phyloP scores from a whole-genome alignment of 345 rosid genomes.

The Erysimum cheiranthoides region DNA sequence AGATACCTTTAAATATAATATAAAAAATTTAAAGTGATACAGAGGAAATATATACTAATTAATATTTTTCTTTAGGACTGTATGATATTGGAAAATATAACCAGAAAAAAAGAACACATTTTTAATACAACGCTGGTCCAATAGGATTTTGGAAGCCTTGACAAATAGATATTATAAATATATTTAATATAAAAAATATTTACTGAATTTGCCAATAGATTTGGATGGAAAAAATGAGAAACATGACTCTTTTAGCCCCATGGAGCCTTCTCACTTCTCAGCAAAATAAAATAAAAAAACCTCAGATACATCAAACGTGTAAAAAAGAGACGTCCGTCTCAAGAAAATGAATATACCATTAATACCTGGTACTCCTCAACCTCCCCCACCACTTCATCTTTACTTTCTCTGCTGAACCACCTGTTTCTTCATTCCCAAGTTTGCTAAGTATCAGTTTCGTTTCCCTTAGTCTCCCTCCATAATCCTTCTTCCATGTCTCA shows the following conservation, averaged over 20 bases:
- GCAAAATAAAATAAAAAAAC: constrained; percentile 6
- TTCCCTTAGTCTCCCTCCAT: constrained; percentile 68
- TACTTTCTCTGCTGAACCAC: constrained; percentile 41
- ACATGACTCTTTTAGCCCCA: constrained; percentile 18
- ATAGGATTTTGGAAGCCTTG: constrained; percentile 2
- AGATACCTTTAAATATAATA: too few species aligned
- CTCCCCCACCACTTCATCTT: constrained; percentile 47
- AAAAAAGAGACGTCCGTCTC: constrained; percentile 31
- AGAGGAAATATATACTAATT: too few species aligned
- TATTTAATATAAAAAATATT: constrained; percentile 13
- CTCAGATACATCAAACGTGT: constrained; percentile 29
- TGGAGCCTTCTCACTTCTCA: constrained; percentile 31
- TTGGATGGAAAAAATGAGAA: constrained; percentile 27
- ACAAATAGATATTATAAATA: background rate
- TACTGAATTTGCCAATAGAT: constrained; percentile 25
- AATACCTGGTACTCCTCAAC: constrained; percentile 39
- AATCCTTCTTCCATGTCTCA: constrained; percentile 87
- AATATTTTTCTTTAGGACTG: background rate
- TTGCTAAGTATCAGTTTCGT: constrained; percentile 50
- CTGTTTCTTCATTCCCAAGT: constrained; percentile 38
- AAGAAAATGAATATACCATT: constrained; percentile 8
- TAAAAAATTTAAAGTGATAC: too few species aligned
- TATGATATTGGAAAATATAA: background rate
- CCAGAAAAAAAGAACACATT: background rate
- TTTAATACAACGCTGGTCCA: background rate